Evolutionary conservation across 1,139 yeast genomes (phyloP).

Genomic region (Meyerozyma guilliermondii): DNA sequence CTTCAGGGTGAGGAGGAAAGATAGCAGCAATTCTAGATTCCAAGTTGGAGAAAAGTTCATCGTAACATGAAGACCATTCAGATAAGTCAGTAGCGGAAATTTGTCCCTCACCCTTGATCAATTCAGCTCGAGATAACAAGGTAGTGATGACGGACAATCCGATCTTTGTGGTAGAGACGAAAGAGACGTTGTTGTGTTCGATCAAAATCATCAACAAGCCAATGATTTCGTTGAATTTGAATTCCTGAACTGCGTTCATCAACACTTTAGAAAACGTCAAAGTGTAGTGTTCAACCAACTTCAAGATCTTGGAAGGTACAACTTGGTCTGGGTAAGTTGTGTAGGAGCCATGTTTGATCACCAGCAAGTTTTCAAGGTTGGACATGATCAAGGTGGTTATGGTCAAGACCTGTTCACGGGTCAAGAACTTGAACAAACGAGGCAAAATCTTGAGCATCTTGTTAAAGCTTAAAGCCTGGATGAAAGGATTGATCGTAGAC

Average conservation of each 20-base stretch:
- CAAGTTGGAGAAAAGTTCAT: constrained; percentile 70
- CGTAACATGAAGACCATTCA: constrained; percentile 82
- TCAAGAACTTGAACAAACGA: constrained; percentile 79
- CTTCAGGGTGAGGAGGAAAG: constrained; percentile 69
- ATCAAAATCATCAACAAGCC: constrained; percentile 74
- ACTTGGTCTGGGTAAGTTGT: constrained; percentile 51
- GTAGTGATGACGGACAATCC: constrained; percentile 88
- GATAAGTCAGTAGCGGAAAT: constrained; percentile 55
- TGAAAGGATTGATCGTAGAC: constrained; percentile 65
- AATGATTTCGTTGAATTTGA: constrained; percentile 75
- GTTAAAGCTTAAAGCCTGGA: constrained; percentile 77
- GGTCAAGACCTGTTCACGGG: constrained; percentile 73
- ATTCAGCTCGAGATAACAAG: constrained; percentile 85
- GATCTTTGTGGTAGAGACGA: constrained; percentile 74
- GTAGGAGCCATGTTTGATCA: constrained; percentile 75
- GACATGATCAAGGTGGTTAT: constrained; percentile 77
- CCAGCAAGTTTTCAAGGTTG: constrained; percentile 75
- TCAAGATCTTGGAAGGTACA: constrained; percentile 52
- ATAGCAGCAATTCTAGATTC: constrained; percentile 75
- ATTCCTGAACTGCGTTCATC: constrained; percentile 80
- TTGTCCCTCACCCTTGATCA: constrained; percentile 77
- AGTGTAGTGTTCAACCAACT: constrained; percentile 75
- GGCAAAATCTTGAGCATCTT: constrained; percentile 89
- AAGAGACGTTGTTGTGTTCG: constrained; percentile 67
- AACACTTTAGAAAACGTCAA: constrained; percentile 80